Conservation (phyloP, 169 alveolate genomes). For the Fabrea salina region DNA sequence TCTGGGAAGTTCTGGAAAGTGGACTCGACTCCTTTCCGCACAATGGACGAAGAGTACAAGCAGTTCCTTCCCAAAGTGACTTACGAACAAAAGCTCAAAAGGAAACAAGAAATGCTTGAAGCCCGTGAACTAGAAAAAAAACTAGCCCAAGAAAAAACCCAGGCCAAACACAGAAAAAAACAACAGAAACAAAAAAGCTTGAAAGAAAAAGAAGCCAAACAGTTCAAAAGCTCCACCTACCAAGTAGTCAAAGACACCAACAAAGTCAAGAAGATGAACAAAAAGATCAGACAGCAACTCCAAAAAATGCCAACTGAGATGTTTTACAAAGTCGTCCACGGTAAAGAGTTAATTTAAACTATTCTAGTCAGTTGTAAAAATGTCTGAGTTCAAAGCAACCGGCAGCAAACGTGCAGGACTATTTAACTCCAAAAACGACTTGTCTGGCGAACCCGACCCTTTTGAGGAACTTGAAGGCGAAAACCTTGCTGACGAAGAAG, state of each 20-base stretch:
- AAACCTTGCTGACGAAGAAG: slow-evolving; percentile 1
- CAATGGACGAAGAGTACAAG: neutral
- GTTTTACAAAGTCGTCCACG: slow-evolving; percentile 24
- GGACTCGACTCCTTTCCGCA: neutral
- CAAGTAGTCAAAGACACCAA: slow-evolving; percentile 27
- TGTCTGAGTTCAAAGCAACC: too few species aligned
- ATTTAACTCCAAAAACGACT: too few species aligned
- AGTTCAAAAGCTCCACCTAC: slow-evolving; percentile 17
- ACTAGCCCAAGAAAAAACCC: neutral
- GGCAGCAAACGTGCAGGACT: too few species aligned
- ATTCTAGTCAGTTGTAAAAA: too few species aligned
- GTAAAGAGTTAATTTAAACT: neutral
- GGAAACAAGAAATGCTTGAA: neutral
- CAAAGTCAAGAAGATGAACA: slow-evolving; percentile 14
- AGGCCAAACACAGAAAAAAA: neutral
- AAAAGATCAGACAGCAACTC: slow-evolving; percentile 7
- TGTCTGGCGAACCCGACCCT: neutral
- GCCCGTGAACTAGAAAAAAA: neutral
- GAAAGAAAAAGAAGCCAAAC: slow-evolving; percentile 9
- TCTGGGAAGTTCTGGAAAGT: slow-evolving; percentile 22
- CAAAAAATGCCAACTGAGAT: slow-evolving; percentile 2
- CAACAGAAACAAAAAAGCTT: neutral
- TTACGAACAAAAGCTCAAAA: slow-evolving; percentile 1
- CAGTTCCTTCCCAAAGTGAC: neutral
- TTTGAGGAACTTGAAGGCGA: neutral